Conservation (phyloP, 2,329 filamentous ascomycete species). For the Ampelomyces quisqualis region DNA sequence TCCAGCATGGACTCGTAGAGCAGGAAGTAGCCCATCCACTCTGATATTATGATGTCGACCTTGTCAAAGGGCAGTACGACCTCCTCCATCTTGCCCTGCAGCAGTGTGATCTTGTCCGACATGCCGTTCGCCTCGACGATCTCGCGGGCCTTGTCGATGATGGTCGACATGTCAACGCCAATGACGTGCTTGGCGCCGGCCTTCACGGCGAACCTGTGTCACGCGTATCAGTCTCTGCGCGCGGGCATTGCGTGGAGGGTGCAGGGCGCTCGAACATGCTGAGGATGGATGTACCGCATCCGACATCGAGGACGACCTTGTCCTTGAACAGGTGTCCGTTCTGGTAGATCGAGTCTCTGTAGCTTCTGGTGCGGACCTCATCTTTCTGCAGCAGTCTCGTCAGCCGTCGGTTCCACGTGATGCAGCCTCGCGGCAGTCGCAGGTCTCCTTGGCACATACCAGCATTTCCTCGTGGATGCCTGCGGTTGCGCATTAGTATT, state of each 20-base stretch:
- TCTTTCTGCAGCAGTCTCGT: constrained; percentile 69
- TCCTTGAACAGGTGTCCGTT: constrained; percentile 93
- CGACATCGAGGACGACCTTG: constrained; percentile 93
- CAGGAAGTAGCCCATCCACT: constrained; percentile 99
- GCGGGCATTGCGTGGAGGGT: constrained; percentile 9
- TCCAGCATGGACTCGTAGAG: constrained; percentile 99
- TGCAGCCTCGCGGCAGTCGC: constrained; percentile 9
- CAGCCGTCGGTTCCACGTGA: constrained; percentile 7
- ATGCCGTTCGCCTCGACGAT: constrained; percentile 92
- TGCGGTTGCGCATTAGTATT: constrained; percentile 51
- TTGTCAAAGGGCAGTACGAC: constrained; percentile 89
- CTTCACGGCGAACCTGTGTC: constrained; percentile 84
- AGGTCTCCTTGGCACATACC: constrained; percentile 62
- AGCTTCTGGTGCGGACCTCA: constrained; percentile 92
- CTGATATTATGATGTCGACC: constrained; percentile 99
- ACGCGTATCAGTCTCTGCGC: constrained; percentile 22
- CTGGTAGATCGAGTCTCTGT: constrained; percentile 96
- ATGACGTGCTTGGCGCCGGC: constrained; percentile 98
- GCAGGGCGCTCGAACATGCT: constrained; percentile 74
- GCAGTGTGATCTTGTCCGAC: constrained; percentile 91
- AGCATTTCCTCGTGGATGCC: constrained; percentile 98
- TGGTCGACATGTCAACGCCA: constrained; percentile 98
- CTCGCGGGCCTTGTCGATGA: constrained; percentile 96
- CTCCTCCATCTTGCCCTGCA: constrained; percentile 99
- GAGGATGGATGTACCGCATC: constrained; percentile 95